phyloP scores from a whole-genome alignment of 306 rosid species.

The Cicer judaicum region DNA sequence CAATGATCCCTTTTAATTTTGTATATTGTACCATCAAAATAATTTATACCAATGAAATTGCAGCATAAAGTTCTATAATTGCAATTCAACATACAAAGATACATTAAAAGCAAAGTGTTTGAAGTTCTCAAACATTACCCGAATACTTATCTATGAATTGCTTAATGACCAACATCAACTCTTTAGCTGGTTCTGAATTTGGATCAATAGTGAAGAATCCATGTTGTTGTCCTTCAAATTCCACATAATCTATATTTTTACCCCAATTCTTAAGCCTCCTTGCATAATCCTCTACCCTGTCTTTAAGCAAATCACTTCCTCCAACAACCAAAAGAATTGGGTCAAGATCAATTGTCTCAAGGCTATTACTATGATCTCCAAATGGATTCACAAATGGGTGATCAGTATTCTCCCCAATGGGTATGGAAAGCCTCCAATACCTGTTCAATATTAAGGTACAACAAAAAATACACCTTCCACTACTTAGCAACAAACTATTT shows the following conservation, averaged over 20 bases:
- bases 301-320: slow-evolving; percentile 71
- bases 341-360: slow-evolving; percentile 59
- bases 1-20: too few species aligned
- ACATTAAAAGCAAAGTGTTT: neutral
- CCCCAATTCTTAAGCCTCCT: slow-evolving; percentile 66
- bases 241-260: slow-evolving; percentile 62
- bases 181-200: slow-evolving; percentile 54
- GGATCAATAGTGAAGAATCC: slow-evolving; percentile 87
- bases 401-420: slow-evolving; percentile 66
- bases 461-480: neutral
- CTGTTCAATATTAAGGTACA: slow-evolving; percentile 41
- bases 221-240: slow-evolving; percentile 81
- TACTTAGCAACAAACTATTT: neutral
- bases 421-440: slow-evolving; percentile 87
- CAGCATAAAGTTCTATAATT: too few species aligned
- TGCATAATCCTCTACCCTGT: slow-evolving; percentile 67
- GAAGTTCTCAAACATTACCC: slow-evolving; percentile 8
- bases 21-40: too few species aligned
- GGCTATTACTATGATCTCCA: slow-evolving; percentile 58
- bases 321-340: slow-evolving; percentile 76
- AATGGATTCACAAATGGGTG: slow-evolving; percentile 83
- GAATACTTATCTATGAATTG: slow-evolving; percentile 58
- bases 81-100: too few species aligned
- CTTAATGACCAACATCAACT: slow-evolving; percentile 62
- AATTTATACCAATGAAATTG: too few species aligned